A percentile compares a stretch with the other conserved stretches of the same genome.
Evolutionary conservation across 768 basidiomycete species (phyloP).

Genomic region (Gloeopeniophorella convolvens): DNA sequence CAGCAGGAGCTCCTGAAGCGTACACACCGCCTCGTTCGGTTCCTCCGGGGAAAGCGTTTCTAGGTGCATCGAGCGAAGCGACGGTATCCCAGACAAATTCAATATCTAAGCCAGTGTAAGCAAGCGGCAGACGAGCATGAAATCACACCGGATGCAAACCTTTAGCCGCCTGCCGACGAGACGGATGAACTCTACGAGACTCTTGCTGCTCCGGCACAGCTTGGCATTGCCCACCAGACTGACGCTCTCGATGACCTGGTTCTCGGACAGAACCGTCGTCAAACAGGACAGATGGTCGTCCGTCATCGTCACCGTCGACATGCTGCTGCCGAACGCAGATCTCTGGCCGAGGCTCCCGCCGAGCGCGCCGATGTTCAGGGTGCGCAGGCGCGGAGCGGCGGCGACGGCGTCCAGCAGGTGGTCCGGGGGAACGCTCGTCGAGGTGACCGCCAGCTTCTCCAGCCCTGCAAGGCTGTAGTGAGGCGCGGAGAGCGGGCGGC

Average conservation of each 20-base stretch:
- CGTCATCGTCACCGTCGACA: slow-evolving; percentile 48
- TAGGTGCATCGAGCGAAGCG: slow-evolving; percentile 46
- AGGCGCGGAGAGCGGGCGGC: slow-evolving; percentile 28
- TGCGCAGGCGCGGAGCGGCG: slow-evolving; percentile 37
- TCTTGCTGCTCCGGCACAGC: slow-evolving; percentile 35
- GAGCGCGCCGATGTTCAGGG: slow-evolving; percentile 52
- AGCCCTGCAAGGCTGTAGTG: slow-evolving; percentile 25
- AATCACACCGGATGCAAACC: slow-evolving; percentile 16
- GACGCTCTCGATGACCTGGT: slow-evolving; percentile 40
- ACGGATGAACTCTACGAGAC: slow-evolving; percentile 41
- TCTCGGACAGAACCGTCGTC: slow-evolving; percentile 34
- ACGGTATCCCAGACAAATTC: slow-evolving; percentile 49
- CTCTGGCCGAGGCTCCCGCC: slow-evolving; percentile 36
- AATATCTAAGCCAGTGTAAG: slow-evolving; percentile 37
- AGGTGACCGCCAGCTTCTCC: slow-evolving; percentile 61
- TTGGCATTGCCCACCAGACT: slow-evolving; percentile 62
- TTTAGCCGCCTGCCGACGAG: slow-evolving; percentile 44
- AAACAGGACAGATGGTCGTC: slow-evolving; percentile 41
- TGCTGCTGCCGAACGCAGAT: slow-evolving; percentile 38
- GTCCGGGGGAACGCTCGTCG: slow-evolving; percentile 37
- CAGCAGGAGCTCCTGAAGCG: slow-evolving; percentile 43
- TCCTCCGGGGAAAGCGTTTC: slow-evolving; percentile 38
- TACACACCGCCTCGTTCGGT: slow-evolving; percentile 29
- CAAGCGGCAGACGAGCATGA: neutral
- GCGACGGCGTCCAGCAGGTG: slow-evolving; percentile 38